Conservation (phyloP, 768 basidiomycete genomes). For the Termitomyces titanicus region DNA sequence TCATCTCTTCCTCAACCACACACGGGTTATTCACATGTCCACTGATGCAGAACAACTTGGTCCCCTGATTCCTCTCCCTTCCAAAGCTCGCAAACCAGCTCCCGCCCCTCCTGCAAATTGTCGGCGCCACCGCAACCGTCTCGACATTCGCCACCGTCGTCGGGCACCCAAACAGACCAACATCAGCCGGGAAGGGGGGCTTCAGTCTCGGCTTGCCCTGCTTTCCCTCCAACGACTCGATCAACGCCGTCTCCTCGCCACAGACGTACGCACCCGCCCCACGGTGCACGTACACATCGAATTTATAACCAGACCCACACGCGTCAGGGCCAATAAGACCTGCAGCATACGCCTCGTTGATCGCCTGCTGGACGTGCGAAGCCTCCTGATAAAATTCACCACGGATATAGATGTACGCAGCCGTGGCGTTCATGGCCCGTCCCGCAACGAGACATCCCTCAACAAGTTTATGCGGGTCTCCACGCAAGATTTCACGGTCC, state of each 20-base stretch:
- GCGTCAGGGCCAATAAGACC: slow-evolving; percentile 89
- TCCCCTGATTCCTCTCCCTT: slow-evolving; percentile 88
- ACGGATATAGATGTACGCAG: slow-evolving; percentile 99
- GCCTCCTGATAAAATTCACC: slow-evolving; percentile 98
- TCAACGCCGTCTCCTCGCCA: slow-evolving; percentile 97
- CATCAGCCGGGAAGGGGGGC: slow-evolving; percentile 98
- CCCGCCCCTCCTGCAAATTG: slow-evolving; percentile 86
- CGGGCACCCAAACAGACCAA: slow-evolving; percentile 95
- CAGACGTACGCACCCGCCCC: slow-evolving; percentile 99
- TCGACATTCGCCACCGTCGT: slow-evolving; percentile 98
- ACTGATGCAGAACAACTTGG: slow-evolving; percentile 95
- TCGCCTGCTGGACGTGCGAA: slow-evolving; percentile 89
- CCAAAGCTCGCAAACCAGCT: slow-evolving; percentile 94
- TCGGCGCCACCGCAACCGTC: slow-evolving; percentile 96
- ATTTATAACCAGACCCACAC: slow-evolving; percentile 89
- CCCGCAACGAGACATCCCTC: slow-evolving; percentile 98
- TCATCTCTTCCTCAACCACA: slow-evolving; percentile 99
- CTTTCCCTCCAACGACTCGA: slow-evolving; percentile 96
- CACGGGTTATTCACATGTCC: slow-evolving; percentile 99
- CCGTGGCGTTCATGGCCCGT: slow-evolving; percentile 94
- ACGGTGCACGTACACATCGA: slow-evolving; percentile 98
- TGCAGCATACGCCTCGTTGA: slow-evolving; percentile 89
- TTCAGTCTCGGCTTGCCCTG: slow-evolving; percentile 98
- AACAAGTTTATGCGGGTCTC: slow-evolving; percentile 97
- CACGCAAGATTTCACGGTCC: slow-evolving; percentile 95